Percentiles rank a stretch among this genome's conserved stretches.
These are phyloP conservation scores for Sphagnum fallax DNA, from an alignment of 228 moss, liverwort and hornwort genomes.

Conservation along the genomic window DNA sequence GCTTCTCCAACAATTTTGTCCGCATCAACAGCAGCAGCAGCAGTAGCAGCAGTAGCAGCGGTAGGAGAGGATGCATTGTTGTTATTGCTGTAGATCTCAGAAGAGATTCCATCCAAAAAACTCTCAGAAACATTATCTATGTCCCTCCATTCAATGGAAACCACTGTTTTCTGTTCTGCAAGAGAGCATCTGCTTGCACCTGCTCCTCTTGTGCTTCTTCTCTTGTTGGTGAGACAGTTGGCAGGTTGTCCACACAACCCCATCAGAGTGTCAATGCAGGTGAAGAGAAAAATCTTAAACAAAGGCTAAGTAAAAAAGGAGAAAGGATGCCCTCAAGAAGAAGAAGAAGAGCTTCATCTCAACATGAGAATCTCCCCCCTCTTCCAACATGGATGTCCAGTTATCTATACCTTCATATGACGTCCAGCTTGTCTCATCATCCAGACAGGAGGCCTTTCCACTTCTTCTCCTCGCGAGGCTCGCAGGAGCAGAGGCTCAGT, in stretches of 20 bases:
- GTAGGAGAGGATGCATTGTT: too few relatives aligned
- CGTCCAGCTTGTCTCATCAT: conserved; percentile 97
- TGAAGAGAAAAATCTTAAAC: too few relatives aligned
- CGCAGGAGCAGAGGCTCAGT: conserved; percentile 69
- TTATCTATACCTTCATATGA: conserved; percentile 73
- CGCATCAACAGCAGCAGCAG: not conserved
- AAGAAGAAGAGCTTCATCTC: not conserved
- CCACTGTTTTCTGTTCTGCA: not conserved
- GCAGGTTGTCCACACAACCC: too few relatives aligned
- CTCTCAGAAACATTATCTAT: conserved; percentile 9
- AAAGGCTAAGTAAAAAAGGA: too few relatives aligned
- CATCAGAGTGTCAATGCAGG: too few relatives aligned
- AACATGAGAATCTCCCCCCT: too few relatives aligned
- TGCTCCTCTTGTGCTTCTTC: too few relatives aligned
- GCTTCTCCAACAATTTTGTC: conserved; percentile 5
- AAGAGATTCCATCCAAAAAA: conserved; percentile 17
- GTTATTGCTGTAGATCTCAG: conserved; percentile 6
- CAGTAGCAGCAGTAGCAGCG: too few relatives aligned
- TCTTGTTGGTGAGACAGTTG: too few relatives aligned
- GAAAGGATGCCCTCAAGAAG: too few relatives aligned
- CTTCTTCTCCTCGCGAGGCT: conserved; percentile 77
- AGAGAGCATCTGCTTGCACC: too few relatives aligned
- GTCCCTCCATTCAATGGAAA: conserved; percentile 24
- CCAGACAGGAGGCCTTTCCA: conserved; percentile 93
- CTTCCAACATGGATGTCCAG: not conserved